Conservation (phyloP, 495 filamentous ascomycete genomes). For the Hypoxylon lienhwacheense region DNA sequence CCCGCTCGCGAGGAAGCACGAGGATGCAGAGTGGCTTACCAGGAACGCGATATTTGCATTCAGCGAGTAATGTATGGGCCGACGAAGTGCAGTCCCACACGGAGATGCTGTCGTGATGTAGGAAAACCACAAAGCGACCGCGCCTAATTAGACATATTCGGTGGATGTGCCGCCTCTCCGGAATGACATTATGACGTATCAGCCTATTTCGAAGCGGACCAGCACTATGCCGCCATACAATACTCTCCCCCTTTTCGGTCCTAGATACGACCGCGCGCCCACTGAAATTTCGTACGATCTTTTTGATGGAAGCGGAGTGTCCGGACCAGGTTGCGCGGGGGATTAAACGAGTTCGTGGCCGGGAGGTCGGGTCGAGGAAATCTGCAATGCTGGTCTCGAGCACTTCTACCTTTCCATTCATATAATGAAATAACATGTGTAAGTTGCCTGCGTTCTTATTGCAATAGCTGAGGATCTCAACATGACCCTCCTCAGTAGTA, state of each 20-base stretch:
- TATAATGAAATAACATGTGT: constrained; percentile 79
- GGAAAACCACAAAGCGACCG: constrained; percentile 76
- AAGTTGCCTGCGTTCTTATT: constrained; percentile 62
- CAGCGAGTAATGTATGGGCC: constrained; percentile 58
- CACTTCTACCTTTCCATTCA: constrained; percentile 82
- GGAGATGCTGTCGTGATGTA: constrained; percentile 74
- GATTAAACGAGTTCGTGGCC: constrained; percentile 58
- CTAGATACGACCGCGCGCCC: constrained; percentile 80
- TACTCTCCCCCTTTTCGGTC: constrained; percentile 74
- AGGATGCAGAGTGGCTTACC: constrained; percentile 84
- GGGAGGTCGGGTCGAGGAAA: constrained; percentile 77
- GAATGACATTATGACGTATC: constrained; percentile 68
- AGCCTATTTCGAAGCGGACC: constrained; percentile 55
- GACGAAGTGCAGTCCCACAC: constrained; percentile 75
- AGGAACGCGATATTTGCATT: constrained; percentile 59
- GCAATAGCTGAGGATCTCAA: constrained; percentile 75
- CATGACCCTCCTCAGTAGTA: constrained; percentile 45
- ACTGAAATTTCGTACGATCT: constrained; percentile 79
- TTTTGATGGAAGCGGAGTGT: constrained; percentile 77
- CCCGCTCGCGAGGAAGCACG: constrained; percentile 66
- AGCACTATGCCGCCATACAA: constrained; percentile 76
- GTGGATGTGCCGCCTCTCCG: constrained; percentile 74
- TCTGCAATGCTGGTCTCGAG: constrained; percentile 76
- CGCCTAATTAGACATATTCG: constrained; percentile 75
- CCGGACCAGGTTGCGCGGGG: constrained; percentile 74